Percentiles rank a stretch among this genome's conserved stretches.
These are phyloP conservation scores for Dryas drummondii DNA, from an alignment of 306 rosid species.

Conservation along the genomic window DNA sequence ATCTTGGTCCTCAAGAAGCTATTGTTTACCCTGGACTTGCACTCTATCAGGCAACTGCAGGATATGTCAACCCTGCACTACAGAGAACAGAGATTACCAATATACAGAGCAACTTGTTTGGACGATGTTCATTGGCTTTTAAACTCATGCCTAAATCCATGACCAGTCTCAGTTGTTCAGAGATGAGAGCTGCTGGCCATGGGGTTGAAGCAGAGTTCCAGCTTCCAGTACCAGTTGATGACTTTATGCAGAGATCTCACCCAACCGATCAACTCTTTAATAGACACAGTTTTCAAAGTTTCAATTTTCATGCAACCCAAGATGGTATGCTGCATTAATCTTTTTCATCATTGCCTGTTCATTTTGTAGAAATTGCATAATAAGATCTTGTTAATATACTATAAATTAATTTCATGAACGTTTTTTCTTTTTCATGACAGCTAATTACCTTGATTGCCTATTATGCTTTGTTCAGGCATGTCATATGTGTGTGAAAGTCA, in stretches of 20 bases:
- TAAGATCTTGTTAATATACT: neutral
- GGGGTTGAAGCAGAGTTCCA: constrained; percentile 93
- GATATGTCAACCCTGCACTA: constrained; percentile 86
- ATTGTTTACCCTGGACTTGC: constrained; percentile 94
- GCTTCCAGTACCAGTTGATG: constrained; percentile 89
- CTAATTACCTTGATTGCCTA: constrained; percentile 1
- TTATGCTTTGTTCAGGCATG: neutral
- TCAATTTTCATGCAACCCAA: constrained; percentile 68
- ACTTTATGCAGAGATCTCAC: constrained; percentile 94
- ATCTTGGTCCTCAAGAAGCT: constrained; percentile 96
- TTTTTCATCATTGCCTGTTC: constrained; percentile 9
- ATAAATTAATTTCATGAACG: neutral
- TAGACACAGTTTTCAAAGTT: constrained; percentile 67
- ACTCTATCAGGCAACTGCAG: constrained; percentile 96
- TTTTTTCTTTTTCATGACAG: neutral
- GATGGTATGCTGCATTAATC: constrained; percentile 64
- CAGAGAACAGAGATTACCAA: constrained; percentile 64
- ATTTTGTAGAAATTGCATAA: neutral
- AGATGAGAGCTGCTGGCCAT: constrained; percentile 96
- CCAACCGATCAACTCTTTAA: constrained; percentile 72
- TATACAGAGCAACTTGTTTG: constrained; percentile 73
- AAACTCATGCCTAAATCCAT: constrained; percentile 90
- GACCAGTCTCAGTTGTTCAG: constrained; percentile 88
- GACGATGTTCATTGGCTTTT: constrained; percentile 79
- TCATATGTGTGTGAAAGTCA: neutral